Conservation (phyloP, 768 basidiomycete species). For the Cyclocybe cylindracea region DNA sequence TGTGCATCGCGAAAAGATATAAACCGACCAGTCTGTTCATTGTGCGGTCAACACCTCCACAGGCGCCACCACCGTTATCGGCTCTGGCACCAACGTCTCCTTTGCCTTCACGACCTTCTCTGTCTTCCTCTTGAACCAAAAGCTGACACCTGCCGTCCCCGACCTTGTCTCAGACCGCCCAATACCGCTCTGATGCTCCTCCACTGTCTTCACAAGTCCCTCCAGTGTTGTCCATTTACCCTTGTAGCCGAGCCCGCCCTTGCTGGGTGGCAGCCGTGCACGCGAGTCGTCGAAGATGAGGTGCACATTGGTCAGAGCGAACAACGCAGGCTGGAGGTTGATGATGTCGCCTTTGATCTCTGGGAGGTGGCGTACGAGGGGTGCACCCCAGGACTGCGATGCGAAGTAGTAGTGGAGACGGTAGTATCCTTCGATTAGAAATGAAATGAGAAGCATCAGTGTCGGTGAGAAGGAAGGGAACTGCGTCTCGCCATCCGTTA, state of each 20-base stretch:
- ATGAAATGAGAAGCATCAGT: slow-evolving; percentile 61
- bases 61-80: slow-evolving; percentile 22
- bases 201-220: slow-evolving; percentile 56
- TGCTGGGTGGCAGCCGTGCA: slow-evolving; percentile 50
- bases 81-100: slow-evolving; percentile 20
- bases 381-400: slow-evolving; percentile 18
- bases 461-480: slow-evolving; percentile 64
- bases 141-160: slow-evolving; percentile 44
- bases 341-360: slow-evolving; percentile 48
- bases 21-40: background rate
- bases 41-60: slow-evolving; percentile 22
- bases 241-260: slow-evolving; percentile 66
- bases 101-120: slow-evolving; percentile 18
- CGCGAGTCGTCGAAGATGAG: slow-evolving; percentile 68
- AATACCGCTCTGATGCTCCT: slow-evolving; percentile 36
- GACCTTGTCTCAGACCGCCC: slow-evolving; percentile 38
- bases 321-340: slow-evolving; percentile 61
- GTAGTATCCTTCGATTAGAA: slow-evolving; percentile 59
- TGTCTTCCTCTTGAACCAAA: slow-evolving; percentile 30
- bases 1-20: too few relatives aligned
- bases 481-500: slow-evolving; percentile 55
- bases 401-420: slow-evolving; percentile 43
- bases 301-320: slow-evolving; percentile 53
- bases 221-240: slow-evolving; percentile 60
- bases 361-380: slow-evolving; percentile 36